Evolutionary conservation across 768 basidiomycete genomes (phyloP), one percentile per base, ranked within the genome.

Genomic region (Lentinula aciculospora): DNA sequence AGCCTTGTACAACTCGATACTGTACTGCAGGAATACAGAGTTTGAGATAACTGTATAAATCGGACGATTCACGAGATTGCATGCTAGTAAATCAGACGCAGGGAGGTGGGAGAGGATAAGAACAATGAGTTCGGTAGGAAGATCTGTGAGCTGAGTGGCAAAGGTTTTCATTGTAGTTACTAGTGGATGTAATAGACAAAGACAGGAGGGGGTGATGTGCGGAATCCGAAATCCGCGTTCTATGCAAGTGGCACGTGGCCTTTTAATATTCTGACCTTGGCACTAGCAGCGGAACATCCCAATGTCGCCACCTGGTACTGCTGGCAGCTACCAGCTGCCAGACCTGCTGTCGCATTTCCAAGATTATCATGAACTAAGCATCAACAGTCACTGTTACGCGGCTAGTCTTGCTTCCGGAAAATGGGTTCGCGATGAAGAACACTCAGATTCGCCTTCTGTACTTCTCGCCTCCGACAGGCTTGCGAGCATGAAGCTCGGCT

Each of bases 241-340:
- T n/a, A n/a, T n/a, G n/a, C n/a, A n/a, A n/a, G n/a, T n/a, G n/a
- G n/a, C n/a, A n/a, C n/a, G n/a, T n/a, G n/a, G n/a, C n/a, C n/a
- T n/a, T n/a, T n/a, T n/a, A n/a, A n/a, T n/a, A n/a, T n/a, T n/a
- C n/a, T n/a, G n/a, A n/a, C n/a, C n/a, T n/a, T n/a, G n/a, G n/a
- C n/a, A n/a, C n/a, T n/a, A n/a, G n/a, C n/a, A n/a, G n/a, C n/a
- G n/a, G n/a, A n/a, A 17, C 17, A 3, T 7, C 32, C 13, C 37
- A 17, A 44, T 31, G 27, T 3, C 25, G 15, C 19, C 46, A 47
- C 46, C 25, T 28, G 27, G 17, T 12, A 13, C 32, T 48, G 17
- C 37, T 28, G 53, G 28, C 39, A 77, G 74, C 64, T 75, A 74
- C 63, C 77, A 77, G 60, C 70, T 79, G 3, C 76, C 76, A 6